These are phyloP conservation scores for Plasmodium berghei DNA, from an alignment of 169 alveolate genomes.

Conservation along the genomic window DNA sequence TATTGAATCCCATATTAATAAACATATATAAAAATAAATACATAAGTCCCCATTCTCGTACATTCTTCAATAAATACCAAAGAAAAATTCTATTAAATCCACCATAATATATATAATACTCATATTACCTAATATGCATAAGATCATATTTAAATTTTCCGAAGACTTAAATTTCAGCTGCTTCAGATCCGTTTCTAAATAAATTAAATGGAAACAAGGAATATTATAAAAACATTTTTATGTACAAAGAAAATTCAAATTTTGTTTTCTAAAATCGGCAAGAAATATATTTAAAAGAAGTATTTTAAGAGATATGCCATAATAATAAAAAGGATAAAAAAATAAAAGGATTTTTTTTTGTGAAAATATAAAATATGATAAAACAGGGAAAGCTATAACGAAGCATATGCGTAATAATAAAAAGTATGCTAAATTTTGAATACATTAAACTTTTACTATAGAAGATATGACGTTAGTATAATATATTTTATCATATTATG, in stretches of 20 bases:
- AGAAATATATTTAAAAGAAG: conserved; percentile 15
- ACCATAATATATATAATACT: too few species aligned
- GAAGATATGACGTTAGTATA: too few species aligned
- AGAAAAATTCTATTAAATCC: too few species aligned
- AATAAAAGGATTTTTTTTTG: conserved; percentile 9
- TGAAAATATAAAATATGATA: conserved; percentile 44
- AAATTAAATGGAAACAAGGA: conserved; percentile 73
- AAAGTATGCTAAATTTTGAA: conserved; percentile 8
- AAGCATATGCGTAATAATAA: conserved; percentile 6
- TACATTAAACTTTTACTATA: too few species aligned
- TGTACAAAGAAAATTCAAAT: conserved; percentile 34
- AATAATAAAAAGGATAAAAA: conserved; percentile 1
- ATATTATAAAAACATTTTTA: conserved; percentile 10
- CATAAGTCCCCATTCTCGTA: background rate
- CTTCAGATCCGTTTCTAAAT: conserved; percentile 25
- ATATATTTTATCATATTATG: too few species aligned
- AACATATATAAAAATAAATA: conserved; percentile 2
- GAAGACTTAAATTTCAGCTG: conserved; percentile 67
- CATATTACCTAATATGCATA: conserved; percentile 63
- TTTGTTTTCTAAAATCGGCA: conserved; percentile 15
- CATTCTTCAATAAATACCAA: too few species aligned
- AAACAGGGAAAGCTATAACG: conserved; percentile 3
- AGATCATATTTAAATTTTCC: conserved; percentile 31
- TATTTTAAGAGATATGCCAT: background rate
- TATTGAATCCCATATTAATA: background rate